Conservation (phyloP, 768 basidiomycete species). For the Pisolithus albus region DNA sequence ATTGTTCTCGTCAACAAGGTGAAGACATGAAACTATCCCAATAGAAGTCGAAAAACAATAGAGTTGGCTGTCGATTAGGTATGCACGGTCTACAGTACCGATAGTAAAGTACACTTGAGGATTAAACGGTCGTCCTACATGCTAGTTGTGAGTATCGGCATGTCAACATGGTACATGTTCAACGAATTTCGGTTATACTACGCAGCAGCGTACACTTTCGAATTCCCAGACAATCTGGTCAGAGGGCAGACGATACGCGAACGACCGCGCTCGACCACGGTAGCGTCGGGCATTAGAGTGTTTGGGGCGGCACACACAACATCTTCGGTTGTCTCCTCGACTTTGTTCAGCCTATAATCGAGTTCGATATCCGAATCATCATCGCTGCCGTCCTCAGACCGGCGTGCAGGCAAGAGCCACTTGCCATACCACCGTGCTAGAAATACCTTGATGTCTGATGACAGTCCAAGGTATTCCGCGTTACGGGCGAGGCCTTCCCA, state of each 20-base stretch:
- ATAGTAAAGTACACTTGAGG: too few species aligned
- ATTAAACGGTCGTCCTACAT: too few species aligned
- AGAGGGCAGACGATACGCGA: constrained; percentile 35
- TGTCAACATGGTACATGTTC: too few species aligned
- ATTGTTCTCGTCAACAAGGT: too few species aligned
- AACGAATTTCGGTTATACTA: too few species aligned
- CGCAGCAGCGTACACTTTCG: too few species aligned
- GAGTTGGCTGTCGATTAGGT: too few species aligned
- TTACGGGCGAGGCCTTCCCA: constrained; percentile 89
- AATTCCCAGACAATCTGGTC: constrained; percentile 20
- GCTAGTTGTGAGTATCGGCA: too few species aligned
- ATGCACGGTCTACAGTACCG: too few species aligned
- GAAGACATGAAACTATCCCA: too few species aligned
- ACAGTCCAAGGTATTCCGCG: constrained; percentile 80
- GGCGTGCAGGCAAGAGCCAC: constrained; percentile 42
- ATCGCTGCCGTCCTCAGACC: constrained; percentile 19
- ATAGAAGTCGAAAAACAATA: too few species aligned
- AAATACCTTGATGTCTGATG: constrained; percentile 69
- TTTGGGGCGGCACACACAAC: constrained; percentile 1
- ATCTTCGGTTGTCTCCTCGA: constrained; percentile 30
- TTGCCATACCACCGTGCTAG: constrained; percentile 68
- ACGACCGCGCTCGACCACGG: constrained; percentile 29
- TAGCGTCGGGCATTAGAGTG: too few species aligned
- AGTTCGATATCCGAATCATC: constrained; percentile 33
- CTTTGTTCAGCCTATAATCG: constrained; percentile 33